Percentiles rank a stretch among this genome's conserved stretches.
These are phyloP conservation scores for Nematocida minor DNA, from an alignment of 371 early-diverging fungal genomes.

Conservation along the genomic window DNA sequence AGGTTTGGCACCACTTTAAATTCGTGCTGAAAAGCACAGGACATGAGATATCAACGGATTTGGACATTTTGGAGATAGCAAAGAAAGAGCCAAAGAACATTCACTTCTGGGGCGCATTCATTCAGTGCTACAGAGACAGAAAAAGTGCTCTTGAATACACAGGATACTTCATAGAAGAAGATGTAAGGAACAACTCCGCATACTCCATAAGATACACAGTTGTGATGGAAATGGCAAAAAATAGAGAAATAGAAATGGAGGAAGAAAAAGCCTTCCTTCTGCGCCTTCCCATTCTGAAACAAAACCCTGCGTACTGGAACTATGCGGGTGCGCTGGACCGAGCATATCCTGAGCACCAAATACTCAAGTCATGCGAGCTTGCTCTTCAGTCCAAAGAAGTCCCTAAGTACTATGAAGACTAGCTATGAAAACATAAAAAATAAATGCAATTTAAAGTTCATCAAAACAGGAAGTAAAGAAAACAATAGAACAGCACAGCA, in stretches of 20 bases:
- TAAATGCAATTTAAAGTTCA: too few species aligned
- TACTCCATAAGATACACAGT: slow-evolving; percentile 26
- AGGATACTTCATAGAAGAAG: slow-evolving; percentile 4
- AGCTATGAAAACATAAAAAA: background rate
- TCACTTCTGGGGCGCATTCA: slow-evolving; percentile 50
- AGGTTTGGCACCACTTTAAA: slow-evolving; percentile 44
- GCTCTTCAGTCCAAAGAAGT: background rate
- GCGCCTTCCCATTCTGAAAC: background rate
- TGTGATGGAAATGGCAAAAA: background rate
- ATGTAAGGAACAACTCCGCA: slow-evolving; percentile 42
- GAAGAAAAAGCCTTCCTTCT: slow-evolving; percentile 30
- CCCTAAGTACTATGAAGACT: slow-evolving; percentile 17
- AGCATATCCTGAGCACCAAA: background rate
- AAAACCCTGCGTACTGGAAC: slow-evolving; percentile 46
- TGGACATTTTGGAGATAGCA: slow-evolving; percentile 18
- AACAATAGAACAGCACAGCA: too few species aligned
- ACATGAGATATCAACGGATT: slow-evolving; percentile 23
- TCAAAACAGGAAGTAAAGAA: too few species aligned
- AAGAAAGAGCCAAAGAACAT: slow-evolving; percentile 44
- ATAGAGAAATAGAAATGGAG: background rate
- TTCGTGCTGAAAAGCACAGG: background rate
- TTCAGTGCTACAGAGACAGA: background rate
- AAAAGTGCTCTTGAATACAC: slow-evolving; percentile 15
- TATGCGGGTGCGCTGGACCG: slow-evolving; percentile 9
- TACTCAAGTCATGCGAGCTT: background rate